phyloP scores from a whole-genome alignment of 2,329 filamentous ascomycete genomes.

The Ambrosiella beaveri region DNA sequence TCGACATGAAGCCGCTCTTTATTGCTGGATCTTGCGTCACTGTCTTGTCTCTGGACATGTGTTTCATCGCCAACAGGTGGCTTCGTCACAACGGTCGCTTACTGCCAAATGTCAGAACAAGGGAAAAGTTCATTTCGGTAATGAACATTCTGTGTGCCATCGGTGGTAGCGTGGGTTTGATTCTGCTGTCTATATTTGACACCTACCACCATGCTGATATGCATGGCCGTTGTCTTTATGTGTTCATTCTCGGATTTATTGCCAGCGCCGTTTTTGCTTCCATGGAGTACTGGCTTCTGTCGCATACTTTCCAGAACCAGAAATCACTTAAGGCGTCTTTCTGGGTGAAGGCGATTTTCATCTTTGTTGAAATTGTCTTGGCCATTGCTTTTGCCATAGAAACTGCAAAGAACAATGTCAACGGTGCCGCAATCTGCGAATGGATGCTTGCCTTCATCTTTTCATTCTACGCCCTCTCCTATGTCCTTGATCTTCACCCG shows the following conservation, averaged over 20 bases:
- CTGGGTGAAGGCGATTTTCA: conserved; percentile 73
- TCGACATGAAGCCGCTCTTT: conserved; percentile 57
- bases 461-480: conserved; percentile 74
- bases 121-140: conserved; percentile 44
- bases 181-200: conserved; percentile 74
- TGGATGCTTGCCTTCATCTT: conserved; percentile 68
- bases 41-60: conserved; percentile 62
- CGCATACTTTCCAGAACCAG: conserved; percentile 61
- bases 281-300: conserved; percentile 74
- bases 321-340: conserved; percentile 61
- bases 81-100: conserved; percentile 68
- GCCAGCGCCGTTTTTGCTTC: conserved; percentile 77
- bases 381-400: conserved; percentile 53
- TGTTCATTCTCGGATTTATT: conserved; percentile 80
- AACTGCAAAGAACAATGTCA: conserved; percentile 26
- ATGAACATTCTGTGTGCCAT: conserved; percentile 52
- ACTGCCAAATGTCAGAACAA: conserved; percentile 47
- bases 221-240: conserved; percentile 59
- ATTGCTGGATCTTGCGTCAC: conserved; percentile 54
- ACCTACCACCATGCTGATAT: conserved; percentile 47
- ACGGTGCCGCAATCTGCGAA: conserved; percentile 62
- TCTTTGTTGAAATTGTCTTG: conserved; percentile 60
- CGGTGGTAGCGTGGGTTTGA: conserved; percentile 61
- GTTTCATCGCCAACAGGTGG: conserved; percentile 69
- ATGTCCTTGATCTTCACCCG: conserved; percentile 73